phyloP scores from a whole-genome alignment of 169 alveolate species.

The Cardiosporidium cionae region DNA sequence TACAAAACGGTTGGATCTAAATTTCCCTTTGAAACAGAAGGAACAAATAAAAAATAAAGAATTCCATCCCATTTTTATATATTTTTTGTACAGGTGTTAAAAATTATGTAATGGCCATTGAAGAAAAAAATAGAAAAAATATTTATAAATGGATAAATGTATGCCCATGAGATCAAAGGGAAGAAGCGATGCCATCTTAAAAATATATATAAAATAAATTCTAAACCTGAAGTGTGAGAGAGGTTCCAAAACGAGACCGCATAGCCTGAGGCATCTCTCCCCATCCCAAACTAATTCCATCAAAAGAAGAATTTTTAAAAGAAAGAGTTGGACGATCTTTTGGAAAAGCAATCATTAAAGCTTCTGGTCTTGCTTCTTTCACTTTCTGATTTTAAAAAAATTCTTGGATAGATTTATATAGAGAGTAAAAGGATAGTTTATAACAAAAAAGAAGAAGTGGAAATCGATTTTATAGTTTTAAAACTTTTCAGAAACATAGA shows the following conservation, averaged over 20 bases:
- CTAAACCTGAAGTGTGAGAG: background rate
- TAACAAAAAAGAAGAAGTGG: background rate
- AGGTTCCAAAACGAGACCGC: background rate
- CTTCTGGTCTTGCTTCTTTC: conserved; percentile 18
- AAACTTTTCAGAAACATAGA: background rate
- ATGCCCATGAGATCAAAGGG: too few species aligned
- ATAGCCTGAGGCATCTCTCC: background rate
- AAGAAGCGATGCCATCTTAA: too few species aligned
- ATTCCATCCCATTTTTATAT: too few species aligned
- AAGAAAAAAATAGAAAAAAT: too few species aligned
- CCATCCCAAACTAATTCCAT: conserved; percentile 24
- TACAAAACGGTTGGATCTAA: conserved; percentile 29
- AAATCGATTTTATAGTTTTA: background rate
- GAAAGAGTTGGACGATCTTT: conserved; percentile 16
- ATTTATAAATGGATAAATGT: too few species aligned
- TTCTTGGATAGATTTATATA: background rate
- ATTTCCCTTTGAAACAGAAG: conserved; percentile 30
- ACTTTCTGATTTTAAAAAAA: conserved; percentile 11
- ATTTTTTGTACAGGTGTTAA: too few species aligned
- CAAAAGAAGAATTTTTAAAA: conserved; percentile 19
- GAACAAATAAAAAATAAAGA: too few species aligned
- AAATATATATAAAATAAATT: too few species aligned
- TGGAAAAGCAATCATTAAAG: conserved; percentile 31
- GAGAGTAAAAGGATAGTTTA: too few species aligned
- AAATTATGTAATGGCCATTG: too few species aligned